Base-by-base conservation (phyloP, 768 basidiomycete species). In the Xerocomellus chrysenteron region DNA sequence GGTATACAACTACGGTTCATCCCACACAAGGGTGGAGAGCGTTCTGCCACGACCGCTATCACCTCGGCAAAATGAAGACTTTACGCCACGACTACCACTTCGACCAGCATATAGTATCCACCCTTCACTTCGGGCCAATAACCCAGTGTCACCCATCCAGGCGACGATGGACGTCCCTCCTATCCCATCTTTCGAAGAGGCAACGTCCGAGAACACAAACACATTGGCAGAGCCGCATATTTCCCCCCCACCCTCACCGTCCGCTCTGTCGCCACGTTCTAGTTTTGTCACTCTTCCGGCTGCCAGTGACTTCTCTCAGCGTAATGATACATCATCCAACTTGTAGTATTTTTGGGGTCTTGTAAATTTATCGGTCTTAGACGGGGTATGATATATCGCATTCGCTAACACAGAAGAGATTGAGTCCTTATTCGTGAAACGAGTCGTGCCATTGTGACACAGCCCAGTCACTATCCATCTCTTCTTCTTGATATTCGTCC, bases 31-130 rank as follows among this genome's bases (percentile, higher is more conserved):
- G 55, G 72, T 92, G 17, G 71, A 80, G 9, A 87, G 67, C 47
- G 76, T 89, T 40, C 54, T 73, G 3, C 65, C 62, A 43, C 64
- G 60, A 17, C 53, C 63, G 12, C 51, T 58, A 14, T 66, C 65
- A 10, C 64, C 68, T 21, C 62, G 62, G 43, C 60, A 62, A 12
- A 75, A 77, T 33, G 83, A 86, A 61, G 90, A 92, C 69, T 92
- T 92, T 60, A 80, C 85, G 0, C 90, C 90, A 1, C 80, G 79
- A 37, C 76, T 91, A 21, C 90, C 90, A 8, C 65, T 80, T 5
- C 82, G 87, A 28, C 90, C 90, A 4, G 74, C 81, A 14, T 81
- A 78, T 45, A 92, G 90, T 65, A 92, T 92, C 51, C 90, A 92
- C 60, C 90, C 90, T 13, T 90, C 89, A 13, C 74, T 83, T 24